Percentiles rank a stretch among this genome's conserved stretches.
phyloP scores from a whole-genome alignment of 352 stramenopile genomes.

The Pythium sp. region DNA sequence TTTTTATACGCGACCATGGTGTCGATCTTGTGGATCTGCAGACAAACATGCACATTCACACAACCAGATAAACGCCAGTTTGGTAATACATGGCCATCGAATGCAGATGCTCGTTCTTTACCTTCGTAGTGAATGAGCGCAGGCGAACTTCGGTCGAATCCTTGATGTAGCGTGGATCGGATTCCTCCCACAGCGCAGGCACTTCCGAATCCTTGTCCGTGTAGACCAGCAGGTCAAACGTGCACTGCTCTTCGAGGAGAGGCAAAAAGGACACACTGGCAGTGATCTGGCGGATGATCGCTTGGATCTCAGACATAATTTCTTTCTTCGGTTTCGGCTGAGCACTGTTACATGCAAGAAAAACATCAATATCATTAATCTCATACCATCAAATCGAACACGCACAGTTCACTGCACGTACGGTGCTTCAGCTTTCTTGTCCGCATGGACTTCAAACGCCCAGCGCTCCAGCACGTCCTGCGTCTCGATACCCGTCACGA shows the following conservation, averaged over 20 bases:
- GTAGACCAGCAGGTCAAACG: conserved; percentile 99
- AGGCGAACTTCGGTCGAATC: conserved; percentile 97
- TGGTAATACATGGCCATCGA: conserved; percentile 18
- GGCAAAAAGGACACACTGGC: conserved; percentile 98
- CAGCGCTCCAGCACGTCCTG: conserved; percentile 98
- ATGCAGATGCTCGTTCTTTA: conserved; percentile 23
- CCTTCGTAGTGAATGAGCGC: conserved; percentile 97
- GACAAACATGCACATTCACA: conserved; percentile 14
- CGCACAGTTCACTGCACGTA: conserved; percentile 19
- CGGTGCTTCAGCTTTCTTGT: conserved; percentile 36
- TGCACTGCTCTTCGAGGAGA: conserved; percentile 96
- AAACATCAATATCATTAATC: not conserved
- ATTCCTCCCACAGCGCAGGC: conserved; percentile 97
- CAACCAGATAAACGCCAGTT: conserved; percentile 8
- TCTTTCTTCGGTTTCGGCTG: conserved; percentile 85
- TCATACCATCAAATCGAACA: not conserved
- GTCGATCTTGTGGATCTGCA: conserved; percentile 97
- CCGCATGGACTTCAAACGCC: conserved; percentile 96
- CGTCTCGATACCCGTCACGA: conserved; percentile 96
- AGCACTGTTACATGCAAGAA: conserved; percentile 16
- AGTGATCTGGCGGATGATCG: conserved; percentile 99
- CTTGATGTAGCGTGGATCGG: conserved; percentile 97
- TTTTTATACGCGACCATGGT: conserved; percentile 98
- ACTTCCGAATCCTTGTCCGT: conserved; percentile 96
- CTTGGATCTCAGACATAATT: conserved; percentile 98